Conservation (phyloP, 2,329 filamentous ascomycete genomes). For the Fusarium liriodendri region DNA sequence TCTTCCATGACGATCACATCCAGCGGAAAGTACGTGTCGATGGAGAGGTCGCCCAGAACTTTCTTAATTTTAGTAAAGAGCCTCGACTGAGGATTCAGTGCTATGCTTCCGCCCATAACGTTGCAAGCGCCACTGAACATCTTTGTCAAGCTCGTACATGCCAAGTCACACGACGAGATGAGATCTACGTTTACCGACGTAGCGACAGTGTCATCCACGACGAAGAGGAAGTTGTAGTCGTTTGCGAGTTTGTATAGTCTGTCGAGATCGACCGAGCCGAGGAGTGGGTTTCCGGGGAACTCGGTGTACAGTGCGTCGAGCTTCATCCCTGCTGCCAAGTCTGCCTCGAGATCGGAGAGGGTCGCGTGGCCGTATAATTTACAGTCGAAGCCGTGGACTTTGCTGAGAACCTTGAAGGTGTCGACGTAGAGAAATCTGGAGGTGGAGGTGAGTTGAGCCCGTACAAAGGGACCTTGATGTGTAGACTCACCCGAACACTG, state of each 20-base stretch:
- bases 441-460: neutral
- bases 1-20: constrained; percentile 48
- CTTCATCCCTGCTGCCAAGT: constrained; percentile 50
- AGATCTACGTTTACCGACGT: constrained; percentile 60
- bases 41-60: constrained; percentile 29
- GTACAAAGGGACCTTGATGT: neutral
- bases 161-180: constrained; percentile 57
- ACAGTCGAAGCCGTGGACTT: constrained; percentile 44
- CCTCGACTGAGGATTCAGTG: constrained; percentile 56
- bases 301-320: constrained; percentile 62
- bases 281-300: constrained; percentile 49
- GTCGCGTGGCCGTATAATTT: constrained; percentile 58
- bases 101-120: constrained; percentile 60
- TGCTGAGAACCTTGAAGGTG: constrained; percentile 45
- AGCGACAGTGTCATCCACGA: constrained; percentile 59
- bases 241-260: constrained; percentile 45
- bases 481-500: constrained; percentile 43
- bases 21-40: constrained; percentile 40
- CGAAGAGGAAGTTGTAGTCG: constrained; percentile 53
- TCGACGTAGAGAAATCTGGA: constrained; percentile 46
- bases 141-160: constrained; percentile 65
- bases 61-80: constrained; percentile 47
- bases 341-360: constrained; percentile 52
- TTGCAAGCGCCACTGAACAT: constrained; percentile 66
- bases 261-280: constrained; percentile 44